Evolutionary conservation across 1,284 basidiomycete genomes (phyloP).

Genomic region (Apiotrichum sp.): DNA sequence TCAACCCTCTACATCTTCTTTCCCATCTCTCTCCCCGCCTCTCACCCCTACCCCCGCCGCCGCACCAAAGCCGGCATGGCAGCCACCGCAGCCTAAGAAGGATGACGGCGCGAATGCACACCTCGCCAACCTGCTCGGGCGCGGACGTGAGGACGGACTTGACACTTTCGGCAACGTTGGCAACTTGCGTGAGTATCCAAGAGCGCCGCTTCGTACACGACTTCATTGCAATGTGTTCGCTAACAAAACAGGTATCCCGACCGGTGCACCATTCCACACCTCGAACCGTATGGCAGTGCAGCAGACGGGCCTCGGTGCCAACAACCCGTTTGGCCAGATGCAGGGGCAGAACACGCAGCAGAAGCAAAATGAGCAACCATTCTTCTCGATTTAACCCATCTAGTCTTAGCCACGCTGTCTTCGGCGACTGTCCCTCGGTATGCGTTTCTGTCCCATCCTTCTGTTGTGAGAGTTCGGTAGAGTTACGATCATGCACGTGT

Average conservation of each 20-base stretch:
- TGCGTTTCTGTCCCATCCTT: not conserved
- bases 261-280: constrained; percentile 50
- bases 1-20: constrained; percentile 1
- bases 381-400: constrained; percentile 63
- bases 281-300: constrained; percentile 57
- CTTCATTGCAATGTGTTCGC: not conserved
- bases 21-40: constrained; percentile 17
- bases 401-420: no score
- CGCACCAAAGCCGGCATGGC: constrained; percentile 33
- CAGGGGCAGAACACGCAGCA: constrained; percentile 21
- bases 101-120: constrained; percentile 66
- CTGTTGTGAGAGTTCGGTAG: constrained; percentile 1
- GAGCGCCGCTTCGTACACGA: no score
- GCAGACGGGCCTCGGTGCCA: constrained; percentile 53
- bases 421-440: no score
- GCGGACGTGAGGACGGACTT: constrained; percentile 69
- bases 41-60: constrained; percentile 23
- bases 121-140: constrained; percentile 73
- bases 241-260: constrained; percentile 57
- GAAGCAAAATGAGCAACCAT: constrained; percentile 62
- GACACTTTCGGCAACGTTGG: constrained; percentile 93
- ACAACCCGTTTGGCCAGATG: constrained; percentile 64
- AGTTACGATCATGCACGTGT: constrained; percentile 4
- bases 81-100: constrained; percentile 20
- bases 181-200: constrained; percentile 55